Evolutionary conservation across 768 basidiomycete genomes (phyloP), one percentile per base, ranked within the genome.

Genomic region (Suillus plorans): DNA sequence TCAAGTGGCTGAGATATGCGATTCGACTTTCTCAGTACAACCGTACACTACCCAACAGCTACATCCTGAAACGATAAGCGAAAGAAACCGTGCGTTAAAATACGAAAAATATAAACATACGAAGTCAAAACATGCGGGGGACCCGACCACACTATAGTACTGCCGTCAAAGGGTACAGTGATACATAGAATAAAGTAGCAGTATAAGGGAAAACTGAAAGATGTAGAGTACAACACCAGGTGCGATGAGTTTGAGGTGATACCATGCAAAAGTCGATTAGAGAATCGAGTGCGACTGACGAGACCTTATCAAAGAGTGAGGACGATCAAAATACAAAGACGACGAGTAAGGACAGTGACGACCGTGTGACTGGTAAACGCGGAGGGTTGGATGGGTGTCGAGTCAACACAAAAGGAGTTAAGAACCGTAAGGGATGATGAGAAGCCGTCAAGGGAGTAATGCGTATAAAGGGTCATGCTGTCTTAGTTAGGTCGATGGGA

Each of bases 281-380:
- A 31, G 25, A 42, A 20, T 59, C 5, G 41, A 28, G 41, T 28
- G 58, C 28, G 58, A 59, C 36, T 59, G 58, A 20, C 41, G 39
- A 28, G 18, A 59, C 4, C 25, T 7, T 14, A 25, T 58, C 22
- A 10, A 5, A 22, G 36, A 16, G 36, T 34, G 22, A 9, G 25
- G 58, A 25, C 9, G 58, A 28, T 28, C 39, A 20, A 39, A 42
- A 59, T 59, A 59, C 58, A 59, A n/a, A 13, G 53, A 34, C 57
- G 58, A 59, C 9, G 39, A 41, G 39, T 59, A 59, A 59, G 25
- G 58, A 59, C 58, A 59, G 58, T 59, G 39, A 10, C 3, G 22
- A 58, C 57, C 37, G 57, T 8, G n/a, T 58, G 14, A 25, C 22
- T 25, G 37, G 8, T 39, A 18, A 39, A 58, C 14, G 18, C 58